Base-by-base conservation (phyloP, 2,329 filamentous ascomycete genomes). In the Stenocarpella maydis region DNA sequence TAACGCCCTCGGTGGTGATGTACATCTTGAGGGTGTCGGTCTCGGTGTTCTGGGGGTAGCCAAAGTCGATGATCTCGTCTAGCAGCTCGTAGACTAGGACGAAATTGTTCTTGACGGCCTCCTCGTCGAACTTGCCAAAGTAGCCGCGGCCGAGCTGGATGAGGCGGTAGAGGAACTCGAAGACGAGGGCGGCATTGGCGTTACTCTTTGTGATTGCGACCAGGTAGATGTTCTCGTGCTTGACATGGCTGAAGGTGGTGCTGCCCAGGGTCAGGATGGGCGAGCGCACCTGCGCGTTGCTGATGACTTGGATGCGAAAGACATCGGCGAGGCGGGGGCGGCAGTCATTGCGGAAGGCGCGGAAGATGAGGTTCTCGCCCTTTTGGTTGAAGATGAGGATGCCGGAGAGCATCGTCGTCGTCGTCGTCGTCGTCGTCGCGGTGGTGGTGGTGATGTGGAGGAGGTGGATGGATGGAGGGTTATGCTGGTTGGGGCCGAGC, bases 91-190 rank as follows among this genome's bases (percentile, higher is more conserved):
- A 99, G 47, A 99, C 94, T 74, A 99, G 86, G 73, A 99, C 96
- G 83, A 99, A 99, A 85, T 99, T 99, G 84, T 98, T 98, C 91
- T 99, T 99, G 76, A 99, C 95, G 69, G 96, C 95, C 83, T 99
- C 96, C 86, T 99, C 96, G 78, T 99, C 96, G 78, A 99, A 97
- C 82, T 98, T 98, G 79, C 93, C 95, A 86, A 99, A 99, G 82
- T 99, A 99, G 69, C 94, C 93, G 83, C 93, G 94, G 50, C 96
- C 96, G 73, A 99, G 85, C 78, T 91, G 88, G 74, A 98, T 93
- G 77, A 99, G 84, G 75, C 95, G 90, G 84, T 98, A 98, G 72
- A 99, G 85, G 79, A 99, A 99, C 84, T 99, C 96, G 78, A 99
- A 99, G 28, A 99, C 94, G 68, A 99, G 88, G 50, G 97, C 97